A percentile compares a stretch with the other conserved stretches of the same genome.
Conservation (phyloP, 129 eudicot genomes). For the Flaveria sonorensis region DNA sequence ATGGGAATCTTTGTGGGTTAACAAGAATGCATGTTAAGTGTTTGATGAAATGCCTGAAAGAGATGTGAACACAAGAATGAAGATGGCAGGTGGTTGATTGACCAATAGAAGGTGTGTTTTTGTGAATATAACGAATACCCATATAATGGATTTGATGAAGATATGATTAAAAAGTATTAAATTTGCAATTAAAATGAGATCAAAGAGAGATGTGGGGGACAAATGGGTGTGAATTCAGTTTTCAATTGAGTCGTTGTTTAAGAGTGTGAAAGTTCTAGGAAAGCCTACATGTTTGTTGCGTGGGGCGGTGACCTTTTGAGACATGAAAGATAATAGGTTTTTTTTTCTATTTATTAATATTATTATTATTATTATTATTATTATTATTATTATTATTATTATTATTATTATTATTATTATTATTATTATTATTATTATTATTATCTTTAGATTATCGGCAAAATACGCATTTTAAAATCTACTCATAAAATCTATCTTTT, state of each 20-base stretch:
- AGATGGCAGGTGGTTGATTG: slow-evolving; percentile 11
- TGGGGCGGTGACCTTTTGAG: slow-evolving; percentile 8
- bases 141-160: not conserved
- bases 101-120: not conserved
- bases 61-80: slow-evolving; percentile 6
- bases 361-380: not conserved
- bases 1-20: not conserved
- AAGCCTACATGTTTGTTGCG: not conserved
- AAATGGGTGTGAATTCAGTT: slow-evolving; percentile 3
- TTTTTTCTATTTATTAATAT: not conserved
- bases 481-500: no score
- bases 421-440: not conserved
- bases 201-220: slow-evolving; percentile 4
- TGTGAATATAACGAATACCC: not conserved
- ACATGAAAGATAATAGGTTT: not conserved
- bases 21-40: not conserved
- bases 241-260: not conserved
- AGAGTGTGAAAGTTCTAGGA: not conserved
- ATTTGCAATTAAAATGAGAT: not conserved
- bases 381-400: not conserved
- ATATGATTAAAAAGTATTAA: not conserved
- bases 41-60: not conserved
- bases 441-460: not conserved
- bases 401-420: not conserved
- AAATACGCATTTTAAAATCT: no score